Percentiles rank a stretch among this genome's conserved stretches.
Evolutionary conservation across 2,329 filamentous ascomycete genomes (phyloP).

Genomic region (Microthyrium microscopicum): DNA sequence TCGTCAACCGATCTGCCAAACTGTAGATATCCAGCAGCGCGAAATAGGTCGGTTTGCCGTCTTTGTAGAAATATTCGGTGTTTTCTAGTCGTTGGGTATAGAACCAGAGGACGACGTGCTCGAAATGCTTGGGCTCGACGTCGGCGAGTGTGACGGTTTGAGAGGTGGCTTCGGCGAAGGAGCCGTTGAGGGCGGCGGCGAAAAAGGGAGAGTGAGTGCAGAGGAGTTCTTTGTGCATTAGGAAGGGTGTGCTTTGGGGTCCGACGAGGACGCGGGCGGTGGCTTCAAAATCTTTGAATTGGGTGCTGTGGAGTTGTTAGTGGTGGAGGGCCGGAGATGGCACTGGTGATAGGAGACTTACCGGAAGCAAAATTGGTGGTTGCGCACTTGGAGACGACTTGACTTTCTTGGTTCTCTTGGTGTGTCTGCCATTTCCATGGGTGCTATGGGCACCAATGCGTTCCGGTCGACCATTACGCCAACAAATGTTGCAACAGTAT

Average conservation of each 20-base stretch:
- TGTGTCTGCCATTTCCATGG: no score
- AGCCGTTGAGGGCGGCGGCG: slow-evolving; percentile 30
- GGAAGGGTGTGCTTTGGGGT: slow-evolving; percentile 16
- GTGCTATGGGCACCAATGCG: no score
- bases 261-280: slow-evolving; percentile 17
- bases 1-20: slow-evolving; percentile 29
- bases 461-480: no score
- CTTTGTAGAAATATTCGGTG: slow-evolving; percentile 24
- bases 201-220: slow-evolving; percentile 32
- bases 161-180: slow-evolving; percentile 28
- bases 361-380: no score
- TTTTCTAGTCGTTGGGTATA: slow-evolving; percentile 26
- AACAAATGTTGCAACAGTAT: no score
- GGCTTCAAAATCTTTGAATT: slow-evolving; percentile 24
- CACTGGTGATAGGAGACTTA: no score
- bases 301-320: no score
- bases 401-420: no score
- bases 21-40: slow-evolving; percentile 30
- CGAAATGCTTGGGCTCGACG: slow-evolving; percentile 28
- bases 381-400: no score
- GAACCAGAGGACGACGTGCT: slow-evolving; percentile 34
- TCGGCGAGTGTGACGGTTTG: slow-evolving; percentile 28
- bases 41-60: slow-evolving; percentile 33
- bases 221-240: slow-evolving; percentile 32
- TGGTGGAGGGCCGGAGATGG: no score